phyloP scores from a whole-genome alignment of 2,329 filamentous ascomycete species.

The Sporothrix dimorphospora region DNA sequence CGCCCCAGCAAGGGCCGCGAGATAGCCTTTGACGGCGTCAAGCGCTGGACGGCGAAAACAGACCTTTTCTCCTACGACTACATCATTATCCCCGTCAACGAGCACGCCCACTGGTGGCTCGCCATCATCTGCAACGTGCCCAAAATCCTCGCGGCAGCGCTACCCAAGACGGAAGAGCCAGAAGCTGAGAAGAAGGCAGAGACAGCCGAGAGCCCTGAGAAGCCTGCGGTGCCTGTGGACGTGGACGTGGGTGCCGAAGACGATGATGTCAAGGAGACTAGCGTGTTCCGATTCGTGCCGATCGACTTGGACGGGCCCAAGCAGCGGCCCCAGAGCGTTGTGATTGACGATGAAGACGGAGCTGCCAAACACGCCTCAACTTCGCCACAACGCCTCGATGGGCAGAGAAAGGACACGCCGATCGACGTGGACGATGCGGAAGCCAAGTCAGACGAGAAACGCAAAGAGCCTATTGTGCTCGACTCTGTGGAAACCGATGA shows the following conservation, averaged over 20 bases:
- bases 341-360: not conserved
- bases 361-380: not conserved
- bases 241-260: not conserved
- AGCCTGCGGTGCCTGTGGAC: not conserved
- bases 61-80: conserved; percentile 87
- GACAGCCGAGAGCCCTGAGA: not conserved
- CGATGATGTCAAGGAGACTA: not conserved
- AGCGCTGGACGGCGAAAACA: conserved; percentile 82
- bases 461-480: not conserved
- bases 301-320: conserved; percentile 18
- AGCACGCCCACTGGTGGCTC: conserved; percentile 87
- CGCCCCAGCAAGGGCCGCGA: conserved; percentile 59
- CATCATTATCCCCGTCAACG: conserved; percentile 89
- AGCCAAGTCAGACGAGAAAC: not conserved
- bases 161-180: conserved; percentile 2
- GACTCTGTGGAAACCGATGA: conserved; percentile 22
- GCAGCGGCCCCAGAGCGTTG: not conserved
- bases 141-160: conserved; percentile 52
- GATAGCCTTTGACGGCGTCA: conserved; percentile 84
- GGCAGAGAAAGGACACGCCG: conserved; percentile 12
- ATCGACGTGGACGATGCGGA: conserved; percentile 20
- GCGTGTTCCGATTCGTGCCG: not conserved
- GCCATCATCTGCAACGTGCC: conserved; percentile 91
- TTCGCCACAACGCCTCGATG: not conserved
- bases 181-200: not conserved